Base-by-base conservation (phyloP, 2,329 filamentous ascomycete genomes). In the Seiridium cupressi region DNA sequence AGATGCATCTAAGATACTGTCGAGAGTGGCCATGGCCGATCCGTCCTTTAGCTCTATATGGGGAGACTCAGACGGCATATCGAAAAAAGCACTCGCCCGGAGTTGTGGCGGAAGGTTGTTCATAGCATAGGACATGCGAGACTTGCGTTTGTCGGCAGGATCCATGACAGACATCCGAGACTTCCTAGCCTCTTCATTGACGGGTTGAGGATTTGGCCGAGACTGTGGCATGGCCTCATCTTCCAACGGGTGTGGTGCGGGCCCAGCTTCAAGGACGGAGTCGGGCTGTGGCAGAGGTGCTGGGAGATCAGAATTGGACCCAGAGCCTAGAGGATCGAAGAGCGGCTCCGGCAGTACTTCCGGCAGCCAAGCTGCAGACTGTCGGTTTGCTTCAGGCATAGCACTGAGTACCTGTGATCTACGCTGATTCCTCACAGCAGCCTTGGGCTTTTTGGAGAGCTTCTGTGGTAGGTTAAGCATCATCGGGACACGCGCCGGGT, bases 381-480 rank as follows among this genome's bases (percentile, higher is more conserved):
- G 70, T 26, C 73, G 70, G 58, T 73, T 74, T 42, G 70, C 61
- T 54, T 65, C 82, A 64, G 64, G 83, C 81, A 92, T 85, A 44
- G 83, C 81, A 65, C 84, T 86, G 49, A 96, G 74, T 5, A 94
- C 77, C 67, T 95, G 88, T 1, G 91, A 91, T 31, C 90, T 87
- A 58, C 91, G 85, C 65, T 88, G 84, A 59, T 92, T 89, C 59
- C 88, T 83, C 4, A 87, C 82, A 8, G 81, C 77, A 3, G 84
- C 77, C 57, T 89, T 84, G 7, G 89, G 87, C 57, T 87, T 83
- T 68, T 89, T 91, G 1, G 93, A 96, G 55, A 98, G 78, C 68
- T 92, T 91, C 49, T 93, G 92, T 1, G 95, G 95, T 10, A 99
- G 79, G 68, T 97, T 98, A 60, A 99, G 83, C 88, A 96, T 93